Percentiles rank a stretch among this genome's conserved stretches.
Evolutionary conservation across 257 asterid species (phyloP).

Genomic region (Solanum okadae): DNA sequence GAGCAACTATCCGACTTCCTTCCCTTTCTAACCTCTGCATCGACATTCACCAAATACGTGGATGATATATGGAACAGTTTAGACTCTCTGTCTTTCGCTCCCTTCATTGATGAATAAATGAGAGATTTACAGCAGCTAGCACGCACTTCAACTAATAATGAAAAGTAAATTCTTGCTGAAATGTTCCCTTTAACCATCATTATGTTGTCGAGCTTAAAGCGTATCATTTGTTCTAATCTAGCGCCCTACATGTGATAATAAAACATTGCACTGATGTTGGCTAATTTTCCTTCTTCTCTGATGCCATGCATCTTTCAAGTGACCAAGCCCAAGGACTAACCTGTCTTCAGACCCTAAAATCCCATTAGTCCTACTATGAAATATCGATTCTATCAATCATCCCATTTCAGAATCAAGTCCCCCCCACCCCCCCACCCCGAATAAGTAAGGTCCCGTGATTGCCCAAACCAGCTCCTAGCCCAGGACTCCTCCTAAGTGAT

Average conservation of each 20-base stretch:
- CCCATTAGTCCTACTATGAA: not conserved
- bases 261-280: not conserved
- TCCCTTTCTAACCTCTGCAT: not conserved
- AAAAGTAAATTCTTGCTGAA: not conserved
- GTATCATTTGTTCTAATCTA: not conserved
- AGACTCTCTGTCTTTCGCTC: not conserved
- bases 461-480: not conserved
- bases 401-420: not conserved
- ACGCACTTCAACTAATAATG: not conserved
- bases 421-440: not conserved
- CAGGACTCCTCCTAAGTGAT: not conserved
- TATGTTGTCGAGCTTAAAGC: not conserved
- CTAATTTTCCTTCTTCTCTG: not conserved
- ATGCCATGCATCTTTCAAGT: not conserved
- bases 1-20: not conserved
- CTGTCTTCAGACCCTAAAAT: not conserved
- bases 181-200: not conserved
- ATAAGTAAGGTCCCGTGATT: not conserved
- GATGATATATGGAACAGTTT: not conserved
- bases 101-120: not conserved
- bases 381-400: not conserved
- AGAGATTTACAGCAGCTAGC: not conserved
- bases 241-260: not conserved
- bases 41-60: not conserved
- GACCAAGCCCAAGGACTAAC: not conserved